Conservation (phyloP, 306 rosid species). For the Notholithocarpus densiflorus region DNA sequence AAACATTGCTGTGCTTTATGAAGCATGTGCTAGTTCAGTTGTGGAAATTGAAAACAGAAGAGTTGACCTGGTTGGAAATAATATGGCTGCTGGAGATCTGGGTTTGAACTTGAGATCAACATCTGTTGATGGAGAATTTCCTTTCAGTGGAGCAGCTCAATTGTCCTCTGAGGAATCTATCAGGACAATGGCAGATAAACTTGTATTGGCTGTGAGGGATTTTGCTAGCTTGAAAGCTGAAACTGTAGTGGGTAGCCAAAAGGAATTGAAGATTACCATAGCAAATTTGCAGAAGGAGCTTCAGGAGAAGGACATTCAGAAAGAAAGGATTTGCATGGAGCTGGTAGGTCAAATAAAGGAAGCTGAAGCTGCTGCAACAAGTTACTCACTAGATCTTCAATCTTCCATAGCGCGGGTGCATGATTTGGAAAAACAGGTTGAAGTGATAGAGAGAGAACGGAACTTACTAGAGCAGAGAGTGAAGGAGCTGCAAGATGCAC, state of each 20-base stretch:
- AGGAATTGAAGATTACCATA: slow-evolving; percentile 69
- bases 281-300: slow-evolving; percentile 78
- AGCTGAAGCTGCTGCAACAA: slow-evolving; percentile 67
- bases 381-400: slow-evolving; percentile 63
- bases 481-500: slow-evolving; percentile 52
- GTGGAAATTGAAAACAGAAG: slow-evolving; percentile 56
- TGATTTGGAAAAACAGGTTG: slow-evolving; percentile 57
- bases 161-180: slow-evolving; percentile 55
- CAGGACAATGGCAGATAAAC: slow-evolving; percentile 57
- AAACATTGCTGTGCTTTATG: slow-evolving; percentile 52
- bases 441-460: slow-evolving; percentile 51
- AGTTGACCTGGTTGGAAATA: slow-evolving; percentile 58
- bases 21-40: slow-evolving; percentile 58
- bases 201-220: slow-evolving; percentile 58
- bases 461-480: slow-evolving; percentile 58
- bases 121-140: slow-evolving; percentile 10
- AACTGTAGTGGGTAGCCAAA: slow-evolving; percentile 50
- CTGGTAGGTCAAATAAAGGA: slow-evolving; percentile 84
- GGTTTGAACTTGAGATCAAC: slow-evolving; percentile 15
- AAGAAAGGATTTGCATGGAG: slow-evolving; percentile 75
- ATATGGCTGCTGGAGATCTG: slow-evolving; percentile 31
- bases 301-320: slow-evolving; percentile 90
- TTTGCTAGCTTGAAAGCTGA: slow-evolving; percentile 61
- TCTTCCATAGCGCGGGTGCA: slow-evolving; percentile 50
- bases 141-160: slow-evolving; percentile 24